Percentiles rank a stretch among this genome's conserved stretches.
These are phyloP conservation scores for Turnera subulata DNA, from an alignment of 345 rosid genomes.

Conservation along the genomic window DNA sequence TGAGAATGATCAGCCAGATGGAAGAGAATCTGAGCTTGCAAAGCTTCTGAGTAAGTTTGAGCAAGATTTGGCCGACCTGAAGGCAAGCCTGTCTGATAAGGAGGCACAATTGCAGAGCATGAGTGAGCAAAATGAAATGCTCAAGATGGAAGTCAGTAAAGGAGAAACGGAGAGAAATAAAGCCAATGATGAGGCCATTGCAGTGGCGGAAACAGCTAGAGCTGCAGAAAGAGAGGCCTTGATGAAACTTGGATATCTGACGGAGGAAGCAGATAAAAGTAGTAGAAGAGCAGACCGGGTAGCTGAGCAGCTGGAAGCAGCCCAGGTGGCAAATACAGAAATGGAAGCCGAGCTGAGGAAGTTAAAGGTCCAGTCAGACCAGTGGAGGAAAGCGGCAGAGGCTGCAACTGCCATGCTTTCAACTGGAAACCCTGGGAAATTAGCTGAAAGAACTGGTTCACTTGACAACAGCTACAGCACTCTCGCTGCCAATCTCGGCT, in stretches of 20 bases:
- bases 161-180: constrained; percentile 45
- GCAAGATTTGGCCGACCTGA: constrained; percentile 47
- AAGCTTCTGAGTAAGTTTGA: constrained; percentile 51
- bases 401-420: constrained; percentile 88
- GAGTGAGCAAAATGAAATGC: constrained; percentile 49
- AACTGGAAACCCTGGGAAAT: constrained; percentile 65
- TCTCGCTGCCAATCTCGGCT: constrained; percentile 38
- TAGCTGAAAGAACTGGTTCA: constrained; percentile 56
- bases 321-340: constrained; percentile 65
- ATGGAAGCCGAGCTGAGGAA: constrained; percentile 84
- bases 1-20: constrained; percentile 32
- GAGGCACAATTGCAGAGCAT: constrained; percentile 46
- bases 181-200: constrained; percentile 37
- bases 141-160: constrained; percentile 47
- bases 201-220: constrained; percentile 43
- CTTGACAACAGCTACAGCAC: constrained; percentile 50
- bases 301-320: constrained; percentile 69
- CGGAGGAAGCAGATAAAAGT: constrained; percentile 71
- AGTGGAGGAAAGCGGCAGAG: constrained; percentile 99
- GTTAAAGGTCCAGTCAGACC: constrained; percentile 91
- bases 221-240: constrained; percentile 61
- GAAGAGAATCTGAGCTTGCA: constrained; percentile 37
- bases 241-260: constrained; percentile 48
- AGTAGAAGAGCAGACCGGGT: constrained; percentile 58
- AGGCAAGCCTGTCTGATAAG: constrained; percentile 44